Evolutionary conservation across 306 rosid species (phyloP).

Genomic region (Lagenaria siceraria): DNA sequence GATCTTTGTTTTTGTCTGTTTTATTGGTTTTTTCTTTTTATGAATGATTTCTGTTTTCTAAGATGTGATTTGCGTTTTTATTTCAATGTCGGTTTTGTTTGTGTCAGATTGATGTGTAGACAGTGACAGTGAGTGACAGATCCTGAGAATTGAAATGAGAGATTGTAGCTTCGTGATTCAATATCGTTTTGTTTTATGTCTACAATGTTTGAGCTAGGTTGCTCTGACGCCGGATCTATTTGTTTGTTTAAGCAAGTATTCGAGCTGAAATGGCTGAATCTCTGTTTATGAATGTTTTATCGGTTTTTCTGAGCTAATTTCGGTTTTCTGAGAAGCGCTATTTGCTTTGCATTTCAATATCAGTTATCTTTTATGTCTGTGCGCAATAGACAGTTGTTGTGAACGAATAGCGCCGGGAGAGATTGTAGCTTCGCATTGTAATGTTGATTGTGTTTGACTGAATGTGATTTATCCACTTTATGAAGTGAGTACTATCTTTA

Average conservation of each 20-base stretch:
- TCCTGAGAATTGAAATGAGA: not conserved
- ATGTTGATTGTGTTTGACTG: not conserved
- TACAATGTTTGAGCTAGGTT: not conserved
- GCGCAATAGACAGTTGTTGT: not conserved
- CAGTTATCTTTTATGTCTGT: not conserved
- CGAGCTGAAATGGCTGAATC: not conserved
- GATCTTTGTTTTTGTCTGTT: not conserved
- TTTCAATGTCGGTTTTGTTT: not conserved
- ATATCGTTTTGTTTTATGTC: not conserved
- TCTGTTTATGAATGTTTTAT: not conserved
- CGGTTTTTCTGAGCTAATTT: not conserved
- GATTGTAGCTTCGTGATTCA: not conserved
- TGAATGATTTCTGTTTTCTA: not conserved
- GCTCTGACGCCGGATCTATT: not conserved
- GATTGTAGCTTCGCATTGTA: not conserved
- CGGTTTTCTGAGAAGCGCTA: not conserved
- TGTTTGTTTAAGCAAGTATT: not conserved
- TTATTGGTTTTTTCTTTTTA: not conserved
- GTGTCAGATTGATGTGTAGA: not conserved
- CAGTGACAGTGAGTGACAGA: not conserved
- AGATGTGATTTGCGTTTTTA: not conserved
- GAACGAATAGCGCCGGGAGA: not conserved
- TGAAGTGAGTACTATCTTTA: not conserved
- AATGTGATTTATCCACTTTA: not conserved
- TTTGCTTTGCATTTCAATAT: not conserved